A percentile compares a stretch with the other conserved stretches of the same genome.
phyloP scores from a whole-genome alignment of 805 yeast genomes.

The Kuraishia ogatae region DNA sequence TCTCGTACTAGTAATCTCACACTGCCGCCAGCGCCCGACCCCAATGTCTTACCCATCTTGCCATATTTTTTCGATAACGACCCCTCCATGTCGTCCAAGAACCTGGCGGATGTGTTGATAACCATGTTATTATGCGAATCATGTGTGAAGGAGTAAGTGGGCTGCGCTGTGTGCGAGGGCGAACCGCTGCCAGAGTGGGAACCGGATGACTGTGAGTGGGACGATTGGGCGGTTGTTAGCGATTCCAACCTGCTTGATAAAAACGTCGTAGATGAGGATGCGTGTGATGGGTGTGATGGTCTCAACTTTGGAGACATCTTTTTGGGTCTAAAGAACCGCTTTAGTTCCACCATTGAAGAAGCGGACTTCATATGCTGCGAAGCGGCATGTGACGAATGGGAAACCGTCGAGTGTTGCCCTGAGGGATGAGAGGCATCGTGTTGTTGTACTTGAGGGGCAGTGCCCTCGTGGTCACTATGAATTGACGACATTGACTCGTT shows the following conservation, averaged over 20 bases:
- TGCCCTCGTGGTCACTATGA: slow-evolving; percentile 16
- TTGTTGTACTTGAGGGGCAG: neutral
- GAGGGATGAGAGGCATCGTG: neutral
- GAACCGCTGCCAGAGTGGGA: slow-evolving; percentile 8
- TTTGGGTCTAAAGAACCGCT: slow-evolving; percentile 61
- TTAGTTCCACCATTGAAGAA: slow-evolving; percentile 60
- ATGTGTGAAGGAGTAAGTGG: slow-evolving; percentile 20
- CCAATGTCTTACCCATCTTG: slow-evolving; percentile 63
- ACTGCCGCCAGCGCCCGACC: slow-evolving; percentile 86
- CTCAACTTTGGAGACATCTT: slow-evolving; percentile 10
- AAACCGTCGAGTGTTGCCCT: neutral
- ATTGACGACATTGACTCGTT: slow-evolving; percentile 19
- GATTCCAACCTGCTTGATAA: slow-evolving; percentile 8
- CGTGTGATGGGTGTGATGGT: neutral
- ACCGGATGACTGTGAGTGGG: slow-evolving; percentile 5
- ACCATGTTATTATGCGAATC: slow-evolving; percentile 31
- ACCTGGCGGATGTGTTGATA: slow-evolving; percentile 25
- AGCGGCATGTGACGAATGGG: neutral
- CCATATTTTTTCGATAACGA: slow-evolving; percentile 56
- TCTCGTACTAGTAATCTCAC: slow-evolving; percentile 67
- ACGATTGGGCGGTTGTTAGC: slow-evolving; percentile 5
- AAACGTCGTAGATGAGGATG: neutral
- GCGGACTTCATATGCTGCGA: neutral
- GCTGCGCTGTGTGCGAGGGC: slow-evolving; percentile 6
- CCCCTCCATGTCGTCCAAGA: slow-evolving; percentile 43